Percentiles rank a stretch among this genome's conserved stretches.
These are phyloP conservation scores for Calonectria naviculata DNA, from an alignment of 2,329 filamentous ascomycete species.

Conservation along the genomic window DNA sequence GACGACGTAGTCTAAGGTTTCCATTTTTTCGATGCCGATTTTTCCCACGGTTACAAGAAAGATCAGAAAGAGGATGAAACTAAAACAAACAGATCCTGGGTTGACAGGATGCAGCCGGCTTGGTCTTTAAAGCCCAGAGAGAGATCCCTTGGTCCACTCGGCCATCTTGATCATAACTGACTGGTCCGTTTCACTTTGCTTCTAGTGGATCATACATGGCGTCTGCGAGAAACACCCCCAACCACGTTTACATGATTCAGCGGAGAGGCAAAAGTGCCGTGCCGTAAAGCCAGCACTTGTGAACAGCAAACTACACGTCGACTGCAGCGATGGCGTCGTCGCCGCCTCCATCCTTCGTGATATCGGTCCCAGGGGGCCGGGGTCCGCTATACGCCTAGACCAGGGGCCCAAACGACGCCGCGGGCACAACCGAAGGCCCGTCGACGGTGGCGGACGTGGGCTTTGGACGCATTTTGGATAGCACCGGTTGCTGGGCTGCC, in stretches of 20 bases:
- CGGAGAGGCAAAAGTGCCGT: not conserved
- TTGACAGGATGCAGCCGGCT: slow-evolving; percentile 3
- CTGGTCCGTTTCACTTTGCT: slow-evolving; percentile 8
- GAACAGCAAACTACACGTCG: not conserved
- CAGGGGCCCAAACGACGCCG: slow-evolving; percentile 23
- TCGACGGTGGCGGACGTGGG: slow-evolving; percentile 11
- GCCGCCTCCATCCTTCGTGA: not conserved
- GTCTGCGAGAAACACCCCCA: not conserved
- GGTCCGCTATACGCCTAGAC: slow-evolving; percentile 9
- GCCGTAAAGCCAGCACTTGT: not conserved
- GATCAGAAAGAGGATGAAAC: not conserved
- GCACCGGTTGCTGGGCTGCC: slow-evolving; percentile 15
- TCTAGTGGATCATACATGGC: slow-evolving; percentile 11
- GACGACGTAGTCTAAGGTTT: slow-evolving; percentile 59
- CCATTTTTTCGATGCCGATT: slow-evolving; percentile 44
- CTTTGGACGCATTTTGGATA: not conserved
- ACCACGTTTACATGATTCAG: not conserved
- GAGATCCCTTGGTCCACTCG: not conserved
- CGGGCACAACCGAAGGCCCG: slow-evolving; percentile 20
- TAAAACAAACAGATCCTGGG: not conserved
- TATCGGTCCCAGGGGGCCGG: slow-evolving; percentile 2
- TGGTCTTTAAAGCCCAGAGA: slow-evolving; percentile 14
- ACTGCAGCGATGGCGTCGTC: not conserved
- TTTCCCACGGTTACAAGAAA: not conserved
- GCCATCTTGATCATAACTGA: not conserved